These are phyloP conservation scores for Venturia asperata DNA, from an alignment of 2,329 filamentous ascomycete genomes.

Conservation along the genomic window DNA sequence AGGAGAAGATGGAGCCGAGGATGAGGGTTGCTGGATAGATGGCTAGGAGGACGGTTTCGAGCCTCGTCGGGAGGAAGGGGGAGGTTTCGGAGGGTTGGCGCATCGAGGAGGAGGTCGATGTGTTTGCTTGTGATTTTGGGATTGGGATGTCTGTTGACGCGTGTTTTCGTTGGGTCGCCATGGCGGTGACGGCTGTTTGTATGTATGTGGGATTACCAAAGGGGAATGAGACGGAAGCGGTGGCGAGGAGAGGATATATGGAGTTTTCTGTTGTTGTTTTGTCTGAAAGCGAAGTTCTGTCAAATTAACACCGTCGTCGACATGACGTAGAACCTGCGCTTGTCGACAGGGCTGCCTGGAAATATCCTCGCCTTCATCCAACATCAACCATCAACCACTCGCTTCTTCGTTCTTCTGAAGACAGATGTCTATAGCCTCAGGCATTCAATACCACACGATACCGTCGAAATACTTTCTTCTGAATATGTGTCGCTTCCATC, in stretches of 20 bases:
- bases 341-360: background rate
- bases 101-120: background rate
- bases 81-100: slow-evolving; percentile 17
- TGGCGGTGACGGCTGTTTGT: background rate
- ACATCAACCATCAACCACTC: background rate
- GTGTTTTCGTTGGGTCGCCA: slow-evolving; percentile 12
- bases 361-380: background rate
- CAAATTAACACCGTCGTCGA: background rate
- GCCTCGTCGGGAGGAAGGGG: slow-evolving; percentile 62
- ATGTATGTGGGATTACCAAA: background rate
- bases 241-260: background rate
- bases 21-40: slow-evolving; percentile 73
- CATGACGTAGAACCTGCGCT: background rate
- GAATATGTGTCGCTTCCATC: background rate
- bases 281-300: background rate
- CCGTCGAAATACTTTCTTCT: background rate
- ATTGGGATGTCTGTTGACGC: slow-evolving; percentile 7
- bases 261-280: background rate
- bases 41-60: slow-evolving; percentile 57
- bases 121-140: background rate
- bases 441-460: background rate
- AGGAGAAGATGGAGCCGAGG: slow-evolving; percentile 73
- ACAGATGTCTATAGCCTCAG: background rate
- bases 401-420: slow-evolving; percentile 5
- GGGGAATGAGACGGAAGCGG: background rate